Evolutionary conservation across 306 rosid genomes (phyloP), one percentile per base, ranked within the genome.

Genomic region (Vicia sativa): DNA sequence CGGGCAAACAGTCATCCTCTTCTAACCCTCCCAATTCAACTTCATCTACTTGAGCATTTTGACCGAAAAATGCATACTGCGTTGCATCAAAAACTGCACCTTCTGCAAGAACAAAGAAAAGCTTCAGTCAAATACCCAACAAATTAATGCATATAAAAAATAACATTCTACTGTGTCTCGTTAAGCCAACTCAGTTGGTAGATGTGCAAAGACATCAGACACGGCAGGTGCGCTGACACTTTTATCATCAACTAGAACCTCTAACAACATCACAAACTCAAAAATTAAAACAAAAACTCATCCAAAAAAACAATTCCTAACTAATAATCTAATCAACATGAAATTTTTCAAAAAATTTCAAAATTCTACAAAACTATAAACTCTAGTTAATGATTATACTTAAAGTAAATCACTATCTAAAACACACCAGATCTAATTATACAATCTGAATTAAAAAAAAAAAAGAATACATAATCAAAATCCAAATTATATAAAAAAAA

Each of bases 1-100:
- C 96, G 48, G 78, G 84, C 53, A 76, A 58, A 42, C 14, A 6
- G 26, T 67, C 85, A 16, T 72, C 85, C 0, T 85, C 96, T 29
- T 95, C 97, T 74, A 95, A 73, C 16, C 99, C 96, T 31, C 99
- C 97, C 74, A 93, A 71, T 77, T 91, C 97, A 79, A 91, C 86
- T 79, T 89, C 97, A 44, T 84, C 87, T 19, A 82, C 80, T 15
- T 63, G 82, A n/a, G 74, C 83, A 69, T 89, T 88, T 72, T 85
- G 78, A 34, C 97, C 95, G 28, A 91, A 91, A 72, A 91, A 91
- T 45, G 95, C 97, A 74, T 91, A 91, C 61, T 86, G 97, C 0
- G 97, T 85, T 63, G 97, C 95, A 82, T 91, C 97, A 71, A 91
- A 91, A 72, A 87, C 79, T 10, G 77, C 50, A 57, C 53, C 80